These are phyloP conservation scores for Epichloe typhina DNA, from an alignment of 2,329 filamentous ascomycete species.

Conservation along the genomic window DNA sequence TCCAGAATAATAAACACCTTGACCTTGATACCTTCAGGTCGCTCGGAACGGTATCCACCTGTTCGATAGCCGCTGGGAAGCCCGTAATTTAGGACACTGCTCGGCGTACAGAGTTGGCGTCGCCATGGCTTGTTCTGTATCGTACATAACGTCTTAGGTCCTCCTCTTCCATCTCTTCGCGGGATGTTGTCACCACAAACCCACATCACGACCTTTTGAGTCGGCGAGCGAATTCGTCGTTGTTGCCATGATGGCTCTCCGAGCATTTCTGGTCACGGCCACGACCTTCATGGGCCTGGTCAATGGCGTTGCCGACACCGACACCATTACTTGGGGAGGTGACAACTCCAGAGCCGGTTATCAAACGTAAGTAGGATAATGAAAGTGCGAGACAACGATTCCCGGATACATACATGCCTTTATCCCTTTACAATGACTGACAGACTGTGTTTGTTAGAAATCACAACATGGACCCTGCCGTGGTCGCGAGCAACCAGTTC, in stretches of 20 bases:
- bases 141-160: neutral
- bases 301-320: constrained; percentile 28
- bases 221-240: neutral
- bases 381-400: no score
- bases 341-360: constrained; percentile 41
- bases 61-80: neutral
- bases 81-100: neutral
- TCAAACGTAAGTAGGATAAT: constrained; percentile 28
- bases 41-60: neutral
- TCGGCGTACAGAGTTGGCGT: neutral
- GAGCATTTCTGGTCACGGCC: constrained; percentile 17
- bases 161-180: neutral
- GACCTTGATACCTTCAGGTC: neutral
- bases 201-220: neutral
- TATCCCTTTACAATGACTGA: neutral
- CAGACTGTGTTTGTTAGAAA: constrained; percentile 21
- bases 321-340: constrained; percentile 47
- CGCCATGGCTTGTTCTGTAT: neutral
- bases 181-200: neutral
- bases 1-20: constrained; percentile 1
- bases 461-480: constrained; percentile 49
- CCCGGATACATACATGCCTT: no score
- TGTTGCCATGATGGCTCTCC: constrained; percentile 13
- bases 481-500: constrained; percentile 42
- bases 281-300: constrained; percentile 21